Conservation (phyloP, 257 asterid species). For the Jacaranda mimosifolia region DNA sequence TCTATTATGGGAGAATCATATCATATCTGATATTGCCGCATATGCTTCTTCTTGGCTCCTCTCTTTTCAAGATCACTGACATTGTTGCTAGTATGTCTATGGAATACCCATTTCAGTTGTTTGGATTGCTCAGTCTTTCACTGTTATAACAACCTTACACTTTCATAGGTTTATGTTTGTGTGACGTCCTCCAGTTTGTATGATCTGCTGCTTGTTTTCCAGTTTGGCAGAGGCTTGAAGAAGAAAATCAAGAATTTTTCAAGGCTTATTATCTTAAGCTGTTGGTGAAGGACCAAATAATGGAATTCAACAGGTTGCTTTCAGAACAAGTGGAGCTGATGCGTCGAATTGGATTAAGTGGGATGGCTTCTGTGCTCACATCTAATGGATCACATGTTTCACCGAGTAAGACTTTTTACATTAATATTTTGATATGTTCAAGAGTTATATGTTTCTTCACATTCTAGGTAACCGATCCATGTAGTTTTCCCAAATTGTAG, state of each 20-base stretch:
- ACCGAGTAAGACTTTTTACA: slow-evolving; percentile 60
- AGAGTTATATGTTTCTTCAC: slow-evolving; percentile 8
- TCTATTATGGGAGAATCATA: too few relatives aligned
- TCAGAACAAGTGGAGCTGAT: slow-evolving; percentile 71
- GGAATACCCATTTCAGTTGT: not conserved
- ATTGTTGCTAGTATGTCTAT: slow-evolving; percentile 1
- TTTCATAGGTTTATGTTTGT: slow-evolving; percentile 9
- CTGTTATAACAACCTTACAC: not conserved
- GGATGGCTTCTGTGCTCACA: slow-evolving; percentile 58
- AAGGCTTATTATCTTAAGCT: slow-evolving; percentile 75
- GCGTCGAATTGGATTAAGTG: slow-evolving; percentile 59
- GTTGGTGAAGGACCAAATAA: slow-evolving; percentile 81
- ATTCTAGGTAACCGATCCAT: slow-evolving; percentile 8
- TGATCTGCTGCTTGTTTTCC: slow-evolving; percentile 42
- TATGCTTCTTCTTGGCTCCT: not conserved
- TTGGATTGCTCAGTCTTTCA: not conserved
- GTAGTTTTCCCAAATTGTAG: not conserved
- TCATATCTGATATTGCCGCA: too few relatives aligned
- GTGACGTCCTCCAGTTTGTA: slow-evolving; percentile 26
- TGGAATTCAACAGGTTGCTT: slow-evolving; percentile 85
- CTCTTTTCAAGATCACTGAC: not conserved
- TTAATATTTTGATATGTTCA: not conserved
- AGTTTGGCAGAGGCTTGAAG: slow-evolving; percentile 94
- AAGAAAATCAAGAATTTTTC: slow-evolving; percentile 81
- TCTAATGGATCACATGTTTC: slow-evolving; percentile 72